These are phyloP conservation scores for Murraya koenigii DNA, from an alignment of 345 rosid genomes.

Conservation along the genomic window DNA sequence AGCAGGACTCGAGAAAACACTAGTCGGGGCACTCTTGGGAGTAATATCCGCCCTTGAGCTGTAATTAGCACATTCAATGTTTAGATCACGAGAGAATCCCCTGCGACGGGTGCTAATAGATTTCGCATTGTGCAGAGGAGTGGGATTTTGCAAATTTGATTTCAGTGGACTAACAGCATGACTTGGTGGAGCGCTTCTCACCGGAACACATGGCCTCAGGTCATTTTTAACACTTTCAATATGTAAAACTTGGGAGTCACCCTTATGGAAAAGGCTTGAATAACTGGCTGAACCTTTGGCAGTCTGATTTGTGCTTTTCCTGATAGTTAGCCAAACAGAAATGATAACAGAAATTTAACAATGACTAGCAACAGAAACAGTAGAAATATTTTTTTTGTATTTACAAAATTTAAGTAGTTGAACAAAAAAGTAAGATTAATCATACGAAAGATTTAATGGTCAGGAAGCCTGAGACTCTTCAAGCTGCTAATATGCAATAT, in stretches of 20 bases:
- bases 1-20: conserved; percentile 45
- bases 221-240: conserved; percentile 22
- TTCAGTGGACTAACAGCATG: conserved; percentile 37
- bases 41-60: conserved; percentile 29
- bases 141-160: conserved; percentile 19
- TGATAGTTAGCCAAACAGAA: conserved; percentile 11
- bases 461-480: neutral
- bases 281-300: conserved; percentile 11
- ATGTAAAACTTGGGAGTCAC: conserved; percentile 18
- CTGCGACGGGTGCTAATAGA: conserved; percentile 23
- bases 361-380: neutral
- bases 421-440: neutral
- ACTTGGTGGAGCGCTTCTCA: conserved; percentile 35
- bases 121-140: conserved; percentile 13
- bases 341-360: neutral
- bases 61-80: conserved; percentile 23
- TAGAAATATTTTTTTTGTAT: neutral
- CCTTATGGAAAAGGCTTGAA: conserved; percentile 21
- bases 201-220: conserved; percentile 13
- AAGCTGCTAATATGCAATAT: neutral
- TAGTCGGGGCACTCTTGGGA: conserved; percentile 59
- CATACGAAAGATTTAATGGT: neutral
- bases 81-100: conserved; percentile 29
- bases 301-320: conserved; percentile 27
- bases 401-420: neutral